Percentiles rank a stretch among this genome's conserved stretches.
These are phyloP conservation scores for Poa annua DNA, from an alignment of 176 grass and related monocot species.

Conservation along the genomic window DNA sequence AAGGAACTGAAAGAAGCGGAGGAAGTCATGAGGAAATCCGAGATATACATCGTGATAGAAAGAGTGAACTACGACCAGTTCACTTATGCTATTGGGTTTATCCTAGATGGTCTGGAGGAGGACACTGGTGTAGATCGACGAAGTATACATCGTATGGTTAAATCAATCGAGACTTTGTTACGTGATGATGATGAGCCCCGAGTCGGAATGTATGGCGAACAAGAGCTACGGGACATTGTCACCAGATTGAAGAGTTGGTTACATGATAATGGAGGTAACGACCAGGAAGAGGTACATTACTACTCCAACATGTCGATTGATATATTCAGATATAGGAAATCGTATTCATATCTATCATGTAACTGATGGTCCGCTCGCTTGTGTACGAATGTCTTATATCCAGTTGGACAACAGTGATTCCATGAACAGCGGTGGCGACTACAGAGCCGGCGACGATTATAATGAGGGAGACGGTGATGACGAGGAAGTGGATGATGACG, in stretches of 20 bases:
- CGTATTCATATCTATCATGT: background rate
- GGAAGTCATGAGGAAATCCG: background rate
- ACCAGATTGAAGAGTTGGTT: background rate
- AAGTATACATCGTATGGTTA: background rate
- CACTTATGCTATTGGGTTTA: background rate
- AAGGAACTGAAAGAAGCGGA: background rate
- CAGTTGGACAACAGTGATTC: background rate
- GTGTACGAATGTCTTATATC: background rate
- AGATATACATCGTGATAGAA: background rate
- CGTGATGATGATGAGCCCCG: background rate
- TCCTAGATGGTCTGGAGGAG: background rate
- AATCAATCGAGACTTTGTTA: background rate
- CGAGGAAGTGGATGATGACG: too few relatives aligned
- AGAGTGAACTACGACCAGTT: background rate
- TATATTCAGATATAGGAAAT: background rate
- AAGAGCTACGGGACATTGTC: background rate
- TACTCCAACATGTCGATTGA: background rate
- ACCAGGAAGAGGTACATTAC: background rate
- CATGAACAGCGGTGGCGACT: too few relatives aligned
- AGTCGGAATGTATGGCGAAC: background rate
- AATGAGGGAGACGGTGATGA: too few relatives aligned
- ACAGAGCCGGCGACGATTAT: too few relatives aligned
- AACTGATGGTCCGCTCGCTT: background rate
- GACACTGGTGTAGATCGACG: too few relatives aligned
- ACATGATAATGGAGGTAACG: background rate